Evolutionary conservation across 768 basidiomycete genomes (phyloP), one percentile per base, ranked within the genome.

Genomic region (Strobilomyces dryophilus): DNA sequence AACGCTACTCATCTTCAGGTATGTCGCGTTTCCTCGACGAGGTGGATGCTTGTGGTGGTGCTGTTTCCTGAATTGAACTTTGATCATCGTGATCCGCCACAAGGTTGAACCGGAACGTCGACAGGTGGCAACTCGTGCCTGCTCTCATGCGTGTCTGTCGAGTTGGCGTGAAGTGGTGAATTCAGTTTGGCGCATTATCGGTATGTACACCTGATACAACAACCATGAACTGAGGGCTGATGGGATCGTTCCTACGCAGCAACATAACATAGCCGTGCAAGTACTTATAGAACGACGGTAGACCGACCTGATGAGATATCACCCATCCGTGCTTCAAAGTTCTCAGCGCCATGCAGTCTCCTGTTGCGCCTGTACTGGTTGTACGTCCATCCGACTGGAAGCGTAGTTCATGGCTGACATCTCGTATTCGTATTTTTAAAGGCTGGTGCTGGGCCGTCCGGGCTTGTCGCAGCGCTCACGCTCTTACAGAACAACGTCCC

Each of bases 401-500:
- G 2, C n/a, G 8, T 17, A 1, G 10, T 27, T 8, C 12, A 21
- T 9, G 8, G 26, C 9, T n/a, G n/a, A n/a, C n/a, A n/a, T n/a
- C n/a, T n/a, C n/a, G n/a, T n/a, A n/a, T n/a, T n/a, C n/a, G n/a
- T n/a, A n/a, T n/a, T n/a, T n/a, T n/a, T n/a, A n/a, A n/a, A 8
- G 61, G 61, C 54, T 42, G 70, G 67, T 10, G 65, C 49, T 29
- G 70, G 66, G 14, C 67, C 69, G 12, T 45, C 64, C 1, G 70
- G 73, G 21, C 62, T 71, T 10, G 59, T 66, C 27, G 61, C 56
- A 20, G 71, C 71, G 5, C 67, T 71, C 8, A 62, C 62, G 1
- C 62, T 74, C 26, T 58, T 76, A 12, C 67, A 68, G 20, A 78
- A 79, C 62, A 71, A 73, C 7, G 64, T 81, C 15, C 70, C 76